These are phyloP conservation scores for Aphanomyces astaci DNA, from an alignment of 352 stramenopile species.

Conservation along the genomic window DNA sequence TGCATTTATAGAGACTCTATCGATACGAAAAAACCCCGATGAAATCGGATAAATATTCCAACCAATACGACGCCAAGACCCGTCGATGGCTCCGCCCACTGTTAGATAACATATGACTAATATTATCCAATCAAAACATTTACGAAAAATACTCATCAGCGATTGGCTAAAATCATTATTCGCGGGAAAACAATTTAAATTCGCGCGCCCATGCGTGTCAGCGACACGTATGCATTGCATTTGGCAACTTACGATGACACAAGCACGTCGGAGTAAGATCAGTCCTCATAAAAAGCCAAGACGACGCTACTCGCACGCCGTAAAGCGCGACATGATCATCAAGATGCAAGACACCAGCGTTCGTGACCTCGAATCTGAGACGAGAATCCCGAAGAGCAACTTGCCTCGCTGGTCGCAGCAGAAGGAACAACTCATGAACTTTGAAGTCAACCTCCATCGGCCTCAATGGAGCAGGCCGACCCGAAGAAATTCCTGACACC, in stretches of 20 bases:
- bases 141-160: not conserved
- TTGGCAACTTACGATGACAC: not conserved
- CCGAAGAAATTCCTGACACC: not conserved
- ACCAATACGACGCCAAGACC: too few species aligned
- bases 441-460: not conserved
- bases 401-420: not conserved
- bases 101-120: not conserved
- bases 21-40: too few species aligned
- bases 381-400: not conserved
- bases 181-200: not conserved
- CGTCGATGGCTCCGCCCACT: too few species aligned
- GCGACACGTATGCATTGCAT: constrained; percentile 24
- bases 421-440: not conserved
- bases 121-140: not conserved
- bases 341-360: not conserved
- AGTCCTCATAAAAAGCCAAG: not conserved
- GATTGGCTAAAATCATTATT: not conserved
- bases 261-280: not conserved
- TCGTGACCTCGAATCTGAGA: not conserved
- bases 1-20: too few species aligned
- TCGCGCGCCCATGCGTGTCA: not conserved
- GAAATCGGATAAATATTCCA: too few species aligned
- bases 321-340: not conserved
- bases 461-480: not conserved
- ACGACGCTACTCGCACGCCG: not conserved